Base-by-base conservation (phyloP, 164 flowering plant species). In the Hamamelis virginiana region DNA sequence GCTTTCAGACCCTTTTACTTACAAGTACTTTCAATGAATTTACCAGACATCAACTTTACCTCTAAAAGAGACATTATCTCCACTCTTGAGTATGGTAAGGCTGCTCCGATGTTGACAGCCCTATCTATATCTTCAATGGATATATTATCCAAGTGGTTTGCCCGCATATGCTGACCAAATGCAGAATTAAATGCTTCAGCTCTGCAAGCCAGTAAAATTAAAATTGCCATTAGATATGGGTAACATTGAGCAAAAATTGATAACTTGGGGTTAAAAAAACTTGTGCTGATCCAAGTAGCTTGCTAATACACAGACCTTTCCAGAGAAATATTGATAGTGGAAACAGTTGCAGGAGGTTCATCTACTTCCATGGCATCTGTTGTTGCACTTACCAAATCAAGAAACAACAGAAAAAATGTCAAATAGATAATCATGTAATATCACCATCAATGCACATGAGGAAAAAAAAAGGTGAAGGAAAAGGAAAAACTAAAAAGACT, bases 291-390 rank as follows among this genome's bases (percentile, higher is more conserved):
- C 22, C 43, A 64, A 5, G 18, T 59, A 65, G 33, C 25, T 41
- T 52, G 58, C 66, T 14, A 48, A 6, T 18, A 43, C 9, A 52
- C 69, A 59, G 4, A 94, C 98, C 97, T 94, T 76, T 94, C 90
- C 12, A 80, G 66, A 51, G 94, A 69, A 67, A 80, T 57, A 66
- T 69, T 59, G 22, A 27, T 18, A 63, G 62, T 66, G 5, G 84
- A 27, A 27, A 59, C 83, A 52, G 72, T 74, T 48, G 80, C 75
- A 67, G 93, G 81, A 70, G 87, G 76, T 5, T 81, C 87, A 69
- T 95, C 98, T n/a, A 89, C 83, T 45, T 95, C 98, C 98, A 92
- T 95, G 66, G 90, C 84, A 66, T 85, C 89, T 5, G 74, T 55
- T 38, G 83, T 78, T 68, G 60, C 79, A 66, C 89, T 87, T 47